Percentiles rank a stretch among this genome's conserved stretches.
Evolutionary conservation across 148 eudicot species (phyloP).

Genomic region (Rhododendron griersonianum): DNA sequence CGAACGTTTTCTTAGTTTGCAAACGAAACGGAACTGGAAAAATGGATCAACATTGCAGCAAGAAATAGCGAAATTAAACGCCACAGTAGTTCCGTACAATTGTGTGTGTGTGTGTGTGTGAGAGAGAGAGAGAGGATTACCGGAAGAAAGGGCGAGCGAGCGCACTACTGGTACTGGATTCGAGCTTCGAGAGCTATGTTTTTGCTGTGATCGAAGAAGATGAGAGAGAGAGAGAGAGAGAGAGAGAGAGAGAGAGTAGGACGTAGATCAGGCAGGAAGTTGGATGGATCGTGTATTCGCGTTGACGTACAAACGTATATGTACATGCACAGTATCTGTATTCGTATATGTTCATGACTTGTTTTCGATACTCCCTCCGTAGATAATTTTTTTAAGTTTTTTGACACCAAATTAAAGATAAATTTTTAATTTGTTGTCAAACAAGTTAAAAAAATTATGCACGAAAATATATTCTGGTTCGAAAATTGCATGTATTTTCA

Average conservation of each 20-base stretch:
- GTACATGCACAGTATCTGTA: neutral
- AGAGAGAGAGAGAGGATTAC: neutral
- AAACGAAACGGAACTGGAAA: neutral
- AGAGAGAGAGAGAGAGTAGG: neutral
- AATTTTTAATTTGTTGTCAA: too few species aligned
- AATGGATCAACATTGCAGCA: neutral
- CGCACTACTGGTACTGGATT: neutral
- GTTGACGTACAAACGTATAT: neutral
- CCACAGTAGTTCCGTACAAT: neutral
- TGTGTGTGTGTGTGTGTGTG: neutral
- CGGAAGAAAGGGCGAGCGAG: neutral
- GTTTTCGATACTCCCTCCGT: too few species aligned
- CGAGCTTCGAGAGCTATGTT: neutral
- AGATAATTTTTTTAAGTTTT: too few species aligned
- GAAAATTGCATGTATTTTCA: too few species aligned
- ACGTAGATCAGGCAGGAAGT: neutral
- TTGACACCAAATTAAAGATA: too few species aligned
- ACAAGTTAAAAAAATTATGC: too few species aligned
- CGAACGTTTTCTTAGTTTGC: neutral
- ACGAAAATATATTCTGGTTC: too few species aligned
- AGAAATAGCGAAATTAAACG: neutral
- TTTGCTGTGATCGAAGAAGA: slow-evolving; percentile 14
- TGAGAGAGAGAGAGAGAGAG: slow-evolving; percentile 13
- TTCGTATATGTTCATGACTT: neutral
- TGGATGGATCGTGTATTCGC: neutral